These are phyloP conservation scores for baker's yeast (Saccharomyces cerevisiae) DNA, from an alignment of 805 yeast species.

Conservation along the genomic window DNA sequence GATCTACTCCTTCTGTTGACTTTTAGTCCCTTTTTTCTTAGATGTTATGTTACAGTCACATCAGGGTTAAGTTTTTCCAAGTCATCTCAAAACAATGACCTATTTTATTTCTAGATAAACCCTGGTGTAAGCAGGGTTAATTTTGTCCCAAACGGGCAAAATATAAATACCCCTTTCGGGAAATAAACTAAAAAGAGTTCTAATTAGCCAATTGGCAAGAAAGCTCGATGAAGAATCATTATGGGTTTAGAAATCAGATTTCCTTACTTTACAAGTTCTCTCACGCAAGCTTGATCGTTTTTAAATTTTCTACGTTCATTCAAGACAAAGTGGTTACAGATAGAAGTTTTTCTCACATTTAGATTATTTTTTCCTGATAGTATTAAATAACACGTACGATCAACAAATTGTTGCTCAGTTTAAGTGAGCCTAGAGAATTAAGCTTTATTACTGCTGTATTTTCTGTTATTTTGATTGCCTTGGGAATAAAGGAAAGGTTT, in stretches of 20 bases:
- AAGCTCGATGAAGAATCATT: background rate
- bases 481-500: background rate
- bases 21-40: background rate
- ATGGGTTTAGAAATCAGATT: background rate
- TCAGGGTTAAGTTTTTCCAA: background rate
- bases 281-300: background rate
- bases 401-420: background rate
- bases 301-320: background rate
- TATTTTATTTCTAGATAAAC: background rate
- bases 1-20: conserved; percentile 1
- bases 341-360: background rate
- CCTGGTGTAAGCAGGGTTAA: background rate
- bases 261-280: background rate
- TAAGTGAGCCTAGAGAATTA: background rate
- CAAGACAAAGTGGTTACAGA: background rate
- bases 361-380: background rate
- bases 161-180: conserved; percentile 5
- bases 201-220: conserved; percentile 1
- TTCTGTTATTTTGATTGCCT: background rate
- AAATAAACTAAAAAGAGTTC: conserved; percentile 7
- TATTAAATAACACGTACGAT: background rate
- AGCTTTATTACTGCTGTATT: background rate
- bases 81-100: background rate
- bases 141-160: background rate
- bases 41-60: background rate